Evolutionary conservation across 2,329 filamentous ascomycete genomes (phyloP), one percentile per base, ranked within the genome.

Genomic region (Trichoderma semiorbis): DNA sequence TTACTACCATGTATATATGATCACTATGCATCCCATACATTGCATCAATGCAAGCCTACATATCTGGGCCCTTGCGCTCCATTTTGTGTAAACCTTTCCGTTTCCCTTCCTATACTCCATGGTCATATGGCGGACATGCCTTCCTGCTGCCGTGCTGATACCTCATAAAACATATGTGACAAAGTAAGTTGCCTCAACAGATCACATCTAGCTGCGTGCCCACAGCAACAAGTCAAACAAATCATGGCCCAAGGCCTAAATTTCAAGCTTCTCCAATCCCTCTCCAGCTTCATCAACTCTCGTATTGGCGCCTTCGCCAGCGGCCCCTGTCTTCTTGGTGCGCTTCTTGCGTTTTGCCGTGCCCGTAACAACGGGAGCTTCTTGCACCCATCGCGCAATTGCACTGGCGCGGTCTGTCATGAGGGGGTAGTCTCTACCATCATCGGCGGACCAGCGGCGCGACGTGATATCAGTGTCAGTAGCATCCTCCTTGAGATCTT

Each of bases 351-450:
- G 82, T 75, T 79, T 83, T 26, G 79, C 75, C n/a, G 77, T 75
- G 28, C 80, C 79, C 26, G 78, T 74, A n/a, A 81, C 80, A 0
- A 78, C 73, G 7, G 87, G 89, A 1, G 88, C 89, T 72, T 91
- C 85, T 63, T 82, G 81, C 26, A 95, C 87, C 93, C 93, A 96
- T 55, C 88, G 82, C 0, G 90, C 87, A 72, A 95, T 89, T 21
- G 88, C 87, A 62, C 89, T 86, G 0, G 92, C 92, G 26, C 93
- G 86, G 74, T 92, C 90, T 1, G 91, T 93, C 21, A 87, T 85
- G 74, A 93, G 89, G 3, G 89, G 88, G 78, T 92, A 92, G 74
- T 93, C 91, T 76, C 88, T 89, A 0, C 86, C 88, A 72, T 91
- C 88, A 67, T 92, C 90, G 70, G 89, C 85, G 6, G 88, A 86